These are phyloP conservation scores for Gryganskiella cystojenkinii DNA, from an alignment of 192 early-diverging fungal genomes.

Conservation along the genomic window DNA sequence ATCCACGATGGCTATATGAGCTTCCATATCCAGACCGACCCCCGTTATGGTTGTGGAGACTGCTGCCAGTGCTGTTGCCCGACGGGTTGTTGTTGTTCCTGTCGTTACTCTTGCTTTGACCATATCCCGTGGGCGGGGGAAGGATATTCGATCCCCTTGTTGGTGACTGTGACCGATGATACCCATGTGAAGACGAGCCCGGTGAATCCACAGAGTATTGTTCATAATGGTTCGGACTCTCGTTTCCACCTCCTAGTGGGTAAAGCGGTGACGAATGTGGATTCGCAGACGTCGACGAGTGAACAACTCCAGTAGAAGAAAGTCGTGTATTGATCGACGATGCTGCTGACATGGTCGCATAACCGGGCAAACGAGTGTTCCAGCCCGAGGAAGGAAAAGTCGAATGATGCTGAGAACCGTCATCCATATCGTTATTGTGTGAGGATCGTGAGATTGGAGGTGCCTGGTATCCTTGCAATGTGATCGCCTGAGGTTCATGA, in stretches of 20 bases:
- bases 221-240: conserved; percentile 21
- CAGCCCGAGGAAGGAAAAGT: conserved; percentile 33
- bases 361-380: conserved; percentile 45
- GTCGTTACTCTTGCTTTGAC: not conserved
- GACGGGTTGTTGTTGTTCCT: too few species aligned
- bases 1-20: conserved; percentile 11
- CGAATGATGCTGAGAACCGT: conserved; percentile 10
- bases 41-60: not conserved
- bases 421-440: conserved; percentile 33
- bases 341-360: conserved; percentile 35
- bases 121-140: not conserved
- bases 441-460: not conserved
- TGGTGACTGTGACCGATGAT: conserved; percentile 16
- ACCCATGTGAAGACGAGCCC: conserved; percentile 3
- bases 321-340: conserved; percentile 31
- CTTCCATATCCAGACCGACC: conserved; percentile 13
- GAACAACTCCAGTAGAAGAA: conserved; percentile 37
- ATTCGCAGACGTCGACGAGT: conserved; percentile 13
- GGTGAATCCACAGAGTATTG: conserved; percentile 11
- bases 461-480: conserved; percentile 46
- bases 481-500: conserved; percentile 23
- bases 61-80: not conserved
- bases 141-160: not conserved
- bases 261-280: conserved; percentile 25
- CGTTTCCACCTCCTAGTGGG: conserved; percentile 10